Evolutionary conservation across 1,284 basidiomycete genomes (phyloP).

Genomic region (Apiotrichum brassicae): DNA sequence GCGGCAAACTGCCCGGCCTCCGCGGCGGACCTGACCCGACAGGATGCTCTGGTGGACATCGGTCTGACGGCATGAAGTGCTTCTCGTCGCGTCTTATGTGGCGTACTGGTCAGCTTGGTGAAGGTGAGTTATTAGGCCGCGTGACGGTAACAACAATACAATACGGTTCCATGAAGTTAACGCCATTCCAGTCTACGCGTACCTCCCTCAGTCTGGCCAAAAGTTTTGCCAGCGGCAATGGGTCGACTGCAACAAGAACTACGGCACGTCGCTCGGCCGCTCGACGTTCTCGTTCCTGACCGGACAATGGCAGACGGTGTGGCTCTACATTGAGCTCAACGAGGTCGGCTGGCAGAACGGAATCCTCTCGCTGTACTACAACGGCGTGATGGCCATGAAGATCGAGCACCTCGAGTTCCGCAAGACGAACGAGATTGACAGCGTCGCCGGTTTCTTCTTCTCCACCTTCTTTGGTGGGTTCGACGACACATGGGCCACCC

Average conservation of each 20-base stretch:
- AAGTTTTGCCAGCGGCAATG: slow-evolving; percentile 30
- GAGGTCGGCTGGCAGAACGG: slow-evolving; percentile 38
- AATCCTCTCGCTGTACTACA: slow-evolving; percentile 40
- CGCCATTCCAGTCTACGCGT: slow-evolving; percentile 41
- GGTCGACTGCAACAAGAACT: slow-evolving; percentile 45
- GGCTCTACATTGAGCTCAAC: slow-evolving; percentile 44
- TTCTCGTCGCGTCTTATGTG: slow-evolving; percentile 48
- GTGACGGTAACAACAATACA: neutral
- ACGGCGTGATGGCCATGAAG: slow-evolving; percentile 36
- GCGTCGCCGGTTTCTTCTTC: slow-evolving; percentile 43
- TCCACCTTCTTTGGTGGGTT: slow-evolving; percentile 48
- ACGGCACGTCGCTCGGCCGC: slow-evolving; percentile 45
- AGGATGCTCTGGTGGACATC: slow-evolving; percentile 45
- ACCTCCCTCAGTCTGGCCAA: slow-evolving; percentile 36
- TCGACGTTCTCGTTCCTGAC: slow-evolving; percentile 38
- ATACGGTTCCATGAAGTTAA: too few relatives aligned
- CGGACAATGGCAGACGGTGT: slow-evolving; percentile 44
- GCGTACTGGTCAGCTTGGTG: slow-evolving; percentile 39
- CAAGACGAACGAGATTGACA: slow-evolving; percentile 23
- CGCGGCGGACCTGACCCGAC: slow-evolving; percentile 38
- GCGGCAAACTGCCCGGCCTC: slow-evolving; percentile 48
- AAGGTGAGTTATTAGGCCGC: slow-evolving; percentile 28
- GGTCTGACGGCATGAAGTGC: slow-evolving; percentile 42
- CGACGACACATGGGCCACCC: slow-evolving; percentile 40
- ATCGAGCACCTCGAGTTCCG: slow-evolving; percentile 42